These are phyloP conservation scores for Neodidymelliopsis sp. DNA, from an alignment of 2,329 filamentous ascomycete species.

Conservation along the genomic window DNA sequence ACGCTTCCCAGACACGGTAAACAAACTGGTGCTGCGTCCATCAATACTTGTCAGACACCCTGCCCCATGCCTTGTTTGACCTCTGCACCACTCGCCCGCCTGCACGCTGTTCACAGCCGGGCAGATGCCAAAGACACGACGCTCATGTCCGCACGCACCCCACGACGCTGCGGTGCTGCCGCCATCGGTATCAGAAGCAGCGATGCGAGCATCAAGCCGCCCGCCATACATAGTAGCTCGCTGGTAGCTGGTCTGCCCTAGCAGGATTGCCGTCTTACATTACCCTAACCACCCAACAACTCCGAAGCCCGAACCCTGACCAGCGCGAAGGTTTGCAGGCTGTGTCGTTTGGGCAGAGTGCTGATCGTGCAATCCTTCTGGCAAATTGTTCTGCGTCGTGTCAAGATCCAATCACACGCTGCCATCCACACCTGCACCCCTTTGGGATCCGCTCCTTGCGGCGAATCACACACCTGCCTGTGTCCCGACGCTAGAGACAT, in stretches of 20 bases:
- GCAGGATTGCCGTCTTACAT: slow-evolving; percentile 40
- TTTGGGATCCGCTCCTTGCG: slow-evolving; percentile 24
- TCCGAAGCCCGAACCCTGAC: slow-evolving; percentile 48
- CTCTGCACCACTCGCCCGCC: slow-evolving; percentile 18
- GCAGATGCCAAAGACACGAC: slow-evolving; percentile 19
- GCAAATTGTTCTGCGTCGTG: slow-evolving; percentile 43
- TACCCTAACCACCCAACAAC: slow-evolving; percentile 43
- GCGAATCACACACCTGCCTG: slow-evolving; percentile 34
- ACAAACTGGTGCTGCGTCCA: slow-evolving; percentile 25
- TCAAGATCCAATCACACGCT: slow-evolving; percentile 39
- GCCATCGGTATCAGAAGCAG: slow-evolving; percentile 31
- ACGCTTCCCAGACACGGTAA: slow-evolving; percentile 22
- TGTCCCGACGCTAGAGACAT: slow-evolving; percentile 30
- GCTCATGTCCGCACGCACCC: slow-evolving; percentile 26
- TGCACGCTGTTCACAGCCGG: slow-evolving; percentile 22
- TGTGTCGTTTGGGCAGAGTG: slow-evolving; percentile 40
- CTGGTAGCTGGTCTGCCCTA: slow-evolving; percentile 28
- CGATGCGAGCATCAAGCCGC: slow-evolving; percentile 41
- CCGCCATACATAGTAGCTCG: slow-evolving; percentile 7
- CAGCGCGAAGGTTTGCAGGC: slow-evolving; percentile 44
- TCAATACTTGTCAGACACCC: slow-evolving; percentile 30
- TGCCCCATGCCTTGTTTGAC: slow-evolving; percentile 41
- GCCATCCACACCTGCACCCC: slow-evolving; percentile 32
- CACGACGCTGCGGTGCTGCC: slow-evolving; percentile 35
- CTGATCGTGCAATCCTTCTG: slow-evolving; percentile 45